Evolutionary conservation across 148 eudicot genomes (phyloP), one percentile per base, ranked within the genome.

Genomic region (Polygonum maritimum): DNA sequence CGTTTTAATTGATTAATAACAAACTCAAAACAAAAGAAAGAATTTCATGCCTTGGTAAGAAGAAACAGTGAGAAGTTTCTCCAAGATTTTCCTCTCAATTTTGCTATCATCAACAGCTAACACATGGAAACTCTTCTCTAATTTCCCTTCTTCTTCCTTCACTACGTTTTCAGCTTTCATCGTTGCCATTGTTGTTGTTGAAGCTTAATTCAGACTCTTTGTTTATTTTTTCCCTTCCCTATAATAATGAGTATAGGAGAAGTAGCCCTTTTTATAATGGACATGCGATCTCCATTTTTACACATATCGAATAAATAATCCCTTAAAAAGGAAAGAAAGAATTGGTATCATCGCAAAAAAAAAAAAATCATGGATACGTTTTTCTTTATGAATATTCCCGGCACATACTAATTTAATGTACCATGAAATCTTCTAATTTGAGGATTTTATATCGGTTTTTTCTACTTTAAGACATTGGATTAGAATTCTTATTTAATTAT

Each of bases 91-190:
- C 69, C 92, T 82, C 48, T 88, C 92, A 80, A 79, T 81, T 4
- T 74, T 63, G 74, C 89, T 88, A 48, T 88, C 92, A 82, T 88
- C 92, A 14, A 88, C 92, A 6, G 88, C 92, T 75, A 88, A 76
- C 1, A 88, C 89, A 88, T 88, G 92, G 48, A 86, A 83, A 73
- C 71, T 75, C 47, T 0, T 60, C 51, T 74, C 38, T 84, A n/a
- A n/a, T n/a, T 33, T 67, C 73, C 44, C 76, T 35, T 58, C 3
- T 58, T 58, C 71, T 1, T 15, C 38, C 16, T 65, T 16, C 2
- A 62, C 33, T 4, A 72, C 7, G 31, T 26, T 0, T 19, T 2
- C 7, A 10, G 69, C 69, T 60, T 65, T 36, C 41, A 65, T 36
- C 44, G 18, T 36, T 36, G 35, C 71, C 71, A 35, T 65, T 35